A percentile compares a stretch with the other conserved stretches of the same genome.
These are phyloP conservation scores for Lasiodiplodia theobromae DNA, from an alignment of 2,329 filamentous ascomycete genomes.

Conservation along the genomic window DNA sequence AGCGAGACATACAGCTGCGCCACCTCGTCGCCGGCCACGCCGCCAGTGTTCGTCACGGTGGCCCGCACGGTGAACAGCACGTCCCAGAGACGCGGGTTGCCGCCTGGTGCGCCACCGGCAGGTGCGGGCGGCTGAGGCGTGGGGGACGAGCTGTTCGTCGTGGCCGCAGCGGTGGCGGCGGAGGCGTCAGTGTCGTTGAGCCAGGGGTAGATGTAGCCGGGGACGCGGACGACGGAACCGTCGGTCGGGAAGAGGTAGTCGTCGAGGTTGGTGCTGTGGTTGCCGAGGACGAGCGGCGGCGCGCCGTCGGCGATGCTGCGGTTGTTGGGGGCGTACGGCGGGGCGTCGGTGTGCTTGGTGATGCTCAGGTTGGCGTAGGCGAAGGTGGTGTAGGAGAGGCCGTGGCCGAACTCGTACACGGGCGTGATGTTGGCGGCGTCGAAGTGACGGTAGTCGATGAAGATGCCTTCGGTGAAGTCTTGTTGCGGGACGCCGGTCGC, in stretches of 20 bases:
- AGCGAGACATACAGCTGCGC: constrained; percentile 79
- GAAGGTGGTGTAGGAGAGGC: constrained; percentile 82
- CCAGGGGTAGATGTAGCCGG: constrained; percentile 73
- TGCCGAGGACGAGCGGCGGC: constrained; percentile 69
- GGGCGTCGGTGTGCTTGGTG: constrained; percentile 53
- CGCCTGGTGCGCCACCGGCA: constrained; percentile 69
- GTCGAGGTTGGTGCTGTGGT: constrained; percentile 65
- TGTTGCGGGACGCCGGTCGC: constrained; percentile 67
- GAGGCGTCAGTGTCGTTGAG: constrained; percentile 71
- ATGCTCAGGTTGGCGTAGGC: constrained; percentile 72
- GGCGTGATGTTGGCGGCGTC: constrained; percentile 71
- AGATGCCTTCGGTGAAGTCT: constrained; percentile 77
- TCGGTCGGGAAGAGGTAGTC: constrained; percentile 73
- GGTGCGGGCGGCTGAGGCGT: constrained; percentile 65
- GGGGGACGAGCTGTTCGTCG: constrained; percentile 58
- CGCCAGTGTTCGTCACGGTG: constrained; percentile 75
- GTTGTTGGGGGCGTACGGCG: constrained; percentile 64
- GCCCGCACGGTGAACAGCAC: constrained; percentile 73
- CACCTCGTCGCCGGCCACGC: constrained; percentile 71
- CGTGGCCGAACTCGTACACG: constrained; percentile 82
- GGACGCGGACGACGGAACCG: constrained; percentile 56
- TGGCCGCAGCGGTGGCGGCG: constrained; percentile 64
- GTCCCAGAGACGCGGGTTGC: constrained; percentile 71
- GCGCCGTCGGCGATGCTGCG: constrained; percentile 60
- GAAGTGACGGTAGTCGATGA: constrained; percentile 83